Conservation (phyloP, 2,329 filamentous ascomycete genomes). For the Talaromyces sp. region DNA sequence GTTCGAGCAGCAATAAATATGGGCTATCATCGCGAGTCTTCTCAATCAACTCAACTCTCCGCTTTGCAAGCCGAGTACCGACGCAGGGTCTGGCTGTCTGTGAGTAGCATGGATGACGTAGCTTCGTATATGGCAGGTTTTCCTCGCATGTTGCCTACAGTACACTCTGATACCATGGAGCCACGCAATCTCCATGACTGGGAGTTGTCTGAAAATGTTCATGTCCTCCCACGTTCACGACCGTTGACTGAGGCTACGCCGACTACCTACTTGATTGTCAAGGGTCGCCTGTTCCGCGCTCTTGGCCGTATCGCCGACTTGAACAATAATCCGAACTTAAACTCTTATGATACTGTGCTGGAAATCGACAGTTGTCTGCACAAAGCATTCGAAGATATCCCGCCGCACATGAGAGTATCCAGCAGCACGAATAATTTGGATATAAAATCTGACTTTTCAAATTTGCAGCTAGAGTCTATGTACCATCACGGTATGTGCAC, state of each 20-base stretch:
- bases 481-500: conserved; percentile 86
- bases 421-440: neutral
- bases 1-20: conserved; percentile 60
- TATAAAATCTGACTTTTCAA: neutral
- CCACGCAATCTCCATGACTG: conserved; percentile 61
- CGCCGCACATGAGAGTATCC: conserved; percentile 54
- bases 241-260: conserved; percentile 56
- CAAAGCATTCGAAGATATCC: conserved; percentile 59
- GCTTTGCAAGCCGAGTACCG: conserved; percentile 58
- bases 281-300: conserved; percentile 36
- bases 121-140: conserved; percentile 64
- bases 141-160: conserved; percentile 59
- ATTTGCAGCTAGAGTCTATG: conserved; percentile 33
- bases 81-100: conserved; percentile 45
- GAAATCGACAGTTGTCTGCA: conserved; percentile 55
- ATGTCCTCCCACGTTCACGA: conserved; percentile 52
- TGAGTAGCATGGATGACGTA: conserved; percentile 56
- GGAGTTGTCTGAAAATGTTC: conserved; percentile 55
- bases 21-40: conserved; percentile 58
- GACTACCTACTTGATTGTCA: conserved; percentile 46
- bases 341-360: conserved; percentile 57
- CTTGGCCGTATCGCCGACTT: conserved; percentile 43
- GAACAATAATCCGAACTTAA: conserved; percentile 32
- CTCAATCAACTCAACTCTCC: conserved; percentile 54
- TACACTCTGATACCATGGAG: conserved; percentile 58